These are phyloP conservation scores for Penicillium parvum DNA, from an alignment of 495 filamentous ascomycete genomes.

Conservation along the genomic window DNA sequence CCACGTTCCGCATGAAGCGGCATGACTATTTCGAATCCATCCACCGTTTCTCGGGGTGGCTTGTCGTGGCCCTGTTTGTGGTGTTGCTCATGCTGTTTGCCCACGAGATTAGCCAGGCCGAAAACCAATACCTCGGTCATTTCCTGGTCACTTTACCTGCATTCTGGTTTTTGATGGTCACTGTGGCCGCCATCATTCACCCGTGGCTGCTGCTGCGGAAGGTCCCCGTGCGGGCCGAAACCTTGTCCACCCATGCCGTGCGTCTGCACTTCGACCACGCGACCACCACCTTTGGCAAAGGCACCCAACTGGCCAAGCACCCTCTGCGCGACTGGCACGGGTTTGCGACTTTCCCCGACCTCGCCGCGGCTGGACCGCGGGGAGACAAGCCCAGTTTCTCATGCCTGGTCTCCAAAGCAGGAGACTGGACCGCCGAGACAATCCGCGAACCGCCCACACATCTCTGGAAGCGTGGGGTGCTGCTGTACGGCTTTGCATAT, in stretches of 20 bases:
- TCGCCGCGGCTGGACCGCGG: slow-evolving; percentile 6
- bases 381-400: slow-evolving; percentile 51
- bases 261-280: slow-evolving; percentile 66
- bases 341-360: slow-evolving; percentile 68
- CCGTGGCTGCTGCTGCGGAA: slow-evolving; percentile 44
- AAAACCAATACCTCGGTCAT: slow-evolving; percentile 22
- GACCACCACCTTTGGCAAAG: slow-evolving; percentile 41
- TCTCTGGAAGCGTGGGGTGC: slow-evolving; percentile 44
- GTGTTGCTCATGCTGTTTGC: slow-evolving; percentile 36
- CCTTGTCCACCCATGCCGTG: slow-evolving; percentile 64
- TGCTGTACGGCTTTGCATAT: slow-evolving; percentile 67
- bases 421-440: slow-evolving; percentile 72
- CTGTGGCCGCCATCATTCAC: slow-evolving; percentile 36
- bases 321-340: slow-evolving; percentile 74
- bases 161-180: slow-evolving; percentile 41
- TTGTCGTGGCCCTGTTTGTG: slow-evolving; percentile 45
- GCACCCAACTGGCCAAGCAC: slow-evolving; percentile 47
- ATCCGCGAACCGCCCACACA: slow-evolving; percentile 56
- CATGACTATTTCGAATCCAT: slow-evolving; percentile 56
- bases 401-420: slow-evolving; percentile 70
- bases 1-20: slow-evolving; percentile 38
- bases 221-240: slow-evolving; percentile 55
- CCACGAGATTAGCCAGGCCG: slow-evolving; percentile 27
- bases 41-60: slow-evolving; percentile 54
- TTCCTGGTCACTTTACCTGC: slow-evolving; percentile 39